Base-by-base conservation (phyloP, 2,329 filamentous ascomycete species). In the Lasiodiplodia sp. region DNA sequence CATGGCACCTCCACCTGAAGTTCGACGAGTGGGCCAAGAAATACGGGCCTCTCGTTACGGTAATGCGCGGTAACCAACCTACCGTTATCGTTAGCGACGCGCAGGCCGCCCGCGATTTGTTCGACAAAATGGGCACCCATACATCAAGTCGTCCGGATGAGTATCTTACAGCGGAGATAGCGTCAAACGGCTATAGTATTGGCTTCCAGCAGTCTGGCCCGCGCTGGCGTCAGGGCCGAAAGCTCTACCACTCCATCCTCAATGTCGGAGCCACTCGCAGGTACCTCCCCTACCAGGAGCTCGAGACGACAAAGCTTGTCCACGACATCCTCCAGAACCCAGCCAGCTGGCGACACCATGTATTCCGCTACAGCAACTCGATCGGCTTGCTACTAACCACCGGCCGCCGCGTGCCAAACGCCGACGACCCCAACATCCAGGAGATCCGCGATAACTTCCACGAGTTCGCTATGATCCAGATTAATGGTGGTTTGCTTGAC, bases 11-110 rank as follows among this genome's bases (percentile, higher is more conserved):
- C 12, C 12, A 51, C n/a, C 47, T 18, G 4, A 51, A 86, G 66
- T 86, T 86, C 64, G 74, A 84, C 49, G 83, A 84, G 72, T 87
- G 86, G 86, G 84, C 85, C 0, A 70, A 82, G 6, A 77, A 86
- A 72, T 87, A 87, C 57, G 83, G 85, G 0, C 83, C 85, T 0
- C 72, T 87, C 0, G 87, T 84, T 72, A 84, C 81, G 0, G 75
- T 87, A 2, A 84, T 86, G 1, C 75, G 87, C 0, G 86, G 86
- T 0, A 82, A 25, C 25, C 11, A 31, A 37, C 11, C 53, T 10
- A 16, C 7, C 12, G 25, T 57, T 21, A 16, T 57, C 14, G 53
- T 57, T 11, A 57, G 53, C 25, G 53, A 37, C n/a, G 25, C 21
- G 7, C 16, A 31, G 4, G 53, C 25, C 25, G 53, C 53, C 16